These are phyloP conservation scores for Vigna unguiculata DNA, from an alignment of 306 rosid genomes.

Conservation along the genomic window DNA sequence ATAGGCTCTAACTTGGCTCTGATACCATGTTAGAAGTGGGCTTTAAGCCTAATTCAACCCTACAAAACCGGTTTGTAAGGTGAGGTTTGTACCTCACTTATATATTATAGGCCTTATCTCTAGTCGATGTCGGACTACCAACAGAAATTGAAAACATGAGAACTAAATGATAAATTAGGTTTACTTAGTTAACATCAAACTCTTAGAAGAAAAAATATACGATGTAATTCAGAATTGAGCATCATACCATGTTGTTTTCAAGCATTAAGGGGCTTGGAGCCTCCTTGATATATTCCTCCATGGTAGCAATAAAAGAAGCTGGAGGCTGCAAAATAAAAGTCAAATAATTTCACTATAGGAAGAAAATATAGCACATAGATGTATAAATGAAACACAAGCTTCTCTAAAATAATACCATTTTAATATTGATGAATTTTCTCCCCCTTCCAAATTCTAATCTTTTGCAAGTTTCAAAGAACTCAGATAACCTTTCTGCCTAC, in stretches of 20 bases:
- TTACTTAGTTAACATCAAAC: not conserved
- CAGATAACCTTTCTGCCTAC: constrained; percentile 79
- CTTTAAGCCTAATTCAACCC: too few relatives aligned
- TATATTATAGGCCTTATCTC: too few relatives aligned
- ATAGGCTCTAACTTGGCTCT: too few relatives aligned
- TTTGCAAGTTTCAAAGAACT: constrained; percentile 80
- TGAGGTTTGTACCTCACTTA: too few relatives aligned
- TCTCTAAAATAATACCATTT: constrained; percentile 57
- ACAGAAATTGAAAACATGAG: not conserved
- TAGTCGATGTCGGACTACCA: too few relatives aligned
- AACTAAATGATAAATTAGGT: not conserved
- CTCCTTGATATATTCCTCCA: constrained; percentile 91
- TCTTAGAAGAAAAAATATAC: not conserved
- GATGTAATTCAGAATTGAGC: not conserved
- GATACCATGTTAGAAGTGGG: too few relatives aligned
- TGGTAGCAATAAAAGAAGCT: constrained; percentile 72
- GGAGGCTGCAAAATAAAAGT: constrained; percentile 70
- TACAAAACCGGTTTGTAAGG: too few relatives aligned
- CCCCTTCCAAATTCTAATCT: constrained; percentile 79
- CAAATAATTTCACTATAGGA: constrained; percentile 1
- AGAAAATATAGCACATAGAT: not conserved
- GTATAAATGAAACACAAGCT: not conserved
- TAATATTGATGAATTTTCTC: constrained; percentile 73
- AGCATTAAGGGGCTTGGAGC: constrained; percentile 61
- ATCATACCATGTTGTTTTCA: constrained; percentile 46